Conservation (phyloP, 1,284 basidiomycete species). For the Retiboletus flavoniger region DNA sequence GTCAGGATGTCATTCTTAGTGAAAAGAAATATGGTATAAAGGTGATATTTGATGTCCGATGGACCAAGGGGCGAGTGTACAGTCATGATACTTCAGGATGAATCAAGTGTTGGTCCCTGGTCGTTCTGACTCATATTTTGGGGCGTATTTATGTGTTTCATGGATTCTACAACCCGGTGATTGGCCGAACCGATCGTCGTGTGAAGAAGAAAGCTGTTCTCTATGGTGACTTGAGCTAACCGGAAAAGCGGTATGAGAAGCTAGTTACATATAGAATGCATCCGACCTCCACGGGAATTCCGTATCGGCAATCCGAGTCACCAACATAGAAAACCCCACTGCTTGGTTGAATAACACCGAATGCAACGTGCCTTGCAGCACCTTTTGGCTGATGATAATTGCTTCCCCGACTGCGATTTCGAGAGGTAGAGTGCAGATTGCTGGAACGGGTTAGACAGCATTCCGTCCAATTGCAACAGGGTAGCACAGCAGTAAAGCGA, state of each 20-base stretch:
- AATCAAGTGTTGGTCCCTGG: background rate
- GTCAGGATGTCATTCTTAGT: conserved; percentile 43
- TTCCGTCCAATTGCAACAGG: background rate
- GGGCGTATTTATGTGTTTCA: conserved; percentile 9
- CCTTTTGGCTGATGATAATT: background rate
- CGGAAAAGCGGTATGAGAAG: background rate
- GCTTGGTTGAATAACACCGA: background rate
- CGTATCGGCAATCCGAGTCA: background rate
- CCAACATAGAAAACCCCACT: no score
- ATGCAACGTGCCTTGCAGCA: background rate
- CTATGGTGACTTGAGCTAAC: background rate
- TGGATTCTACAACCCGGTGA: background rate
- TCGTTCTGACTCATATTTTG: background rate
- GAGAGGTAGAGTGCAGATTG: background rate
- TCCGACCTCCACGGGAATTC: background rate
- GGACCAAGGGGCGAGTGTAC: conserved; percentile 7
- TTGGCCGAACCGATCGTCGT: background rate
- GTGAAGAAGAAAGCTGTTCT: background rate
- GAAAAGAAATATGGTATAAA: conserved; percentile 41
- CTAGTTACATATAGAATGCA: background rate
- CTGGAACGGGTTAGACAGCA: no score
- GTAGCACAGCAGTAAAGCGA: background rate
- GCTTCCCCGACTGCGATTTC: no score
- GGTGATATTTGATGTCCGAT: conserved; percentile 22
- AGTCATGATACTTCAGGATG: conserved; percentile 11